Conservation (phyloP, 2,329 filamentous ascomycete genomes). For the Taxawa tesnikishii region DNA sequence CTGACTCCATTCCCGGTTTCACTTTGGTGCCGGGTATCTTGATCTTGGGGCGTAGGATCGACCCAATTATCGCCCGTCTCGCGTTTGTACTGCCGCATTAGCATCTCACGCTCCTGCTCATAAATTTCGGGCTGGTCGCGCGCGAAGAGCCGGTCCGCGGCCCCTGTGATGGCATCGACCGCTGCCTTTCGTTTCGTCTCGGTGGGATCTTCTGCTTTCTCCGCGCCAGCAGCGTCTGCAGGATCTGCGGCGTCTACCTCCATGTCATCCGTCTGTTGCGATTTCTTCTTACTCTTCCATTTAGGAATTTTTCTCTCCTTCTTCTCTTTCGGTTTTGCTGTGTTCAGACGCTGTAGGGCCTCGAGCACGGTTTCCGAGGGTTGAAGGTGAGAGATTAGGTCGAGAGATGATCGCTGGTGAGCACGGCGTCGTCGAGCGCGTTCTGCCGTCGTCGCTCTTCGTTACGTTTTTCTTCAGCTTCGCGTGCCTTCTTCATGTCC, state of each 20-base stretch:
- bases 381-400: conserved; percentile 63
- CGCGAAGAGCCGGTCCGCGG: conserved; percentile 74
- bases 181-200: conserved; percentile 58
- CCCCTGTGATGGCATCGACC: conserved; percentile 75
- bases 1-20: conserved; percentile 2
- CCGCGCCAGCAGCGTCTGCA: conserved; percentile 14
- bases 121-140: conserved; percentile 85
- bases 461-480: conserved; percentile 76
- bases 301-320: conserved; percentile 51
- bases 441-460: conserved; percentile 60
- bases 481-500: conserved; percentile 78
- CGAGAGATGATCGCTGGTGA: conserved; percentile 62
- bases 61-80: conserved; percentile 85
- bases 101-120: conserved; percentile 70
- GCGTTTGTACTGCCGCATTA: conserved; percentile 69
- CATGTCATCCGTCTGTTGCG: conserved; percentile 44
- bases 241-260: conserved; percentile 49
- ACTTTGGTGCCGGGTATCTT: conserved; percentile 5
- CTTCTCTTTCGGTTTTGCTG: conserved; percentile 44
- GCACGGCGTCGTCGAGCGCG: conserved; percentile 59
- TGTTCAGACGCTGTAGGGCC: conserved; percentile 62
- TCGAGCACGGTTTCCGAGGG: conserved; percentile 78
- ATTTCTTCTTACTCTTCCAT: conserved; percentile 33
- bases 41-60: conserved; percentile 19
- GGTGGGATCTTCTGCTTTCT: conserved; percentile 47